Evolutionary conservation across 495 filamentous ascomycete species (phyloP).

Genomic region (Annulohypoxylon bovei): DNA sequence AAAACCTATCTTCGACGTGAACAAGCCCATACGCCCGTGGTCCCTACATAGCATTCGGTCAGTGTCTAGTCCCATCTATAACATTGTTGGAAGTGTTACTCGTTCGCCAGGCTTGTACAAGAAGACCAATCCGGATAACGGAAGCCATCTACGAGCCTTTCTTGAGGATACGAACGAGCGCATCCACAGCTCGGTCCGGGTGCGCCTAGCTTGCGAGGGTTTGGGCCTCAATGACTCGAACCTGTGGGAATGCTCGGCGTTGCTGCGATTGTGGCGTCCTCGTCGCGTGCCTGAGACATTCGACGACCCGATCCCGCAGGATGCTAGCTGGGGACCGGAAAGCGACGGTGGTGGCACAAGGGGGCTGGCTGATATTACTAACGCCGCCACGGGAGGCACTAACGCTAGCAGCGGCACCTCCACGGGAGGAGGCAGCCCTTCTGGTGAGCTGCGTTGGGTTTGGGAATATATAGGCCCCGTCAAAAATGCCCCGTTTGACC

Average conservation of each 20-base stretch:
- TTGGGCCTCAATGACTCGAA: constrained; percentile 66
- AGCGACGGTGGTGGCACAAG: neutral
- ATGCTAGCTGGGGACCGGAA: constrained; percentile 50
- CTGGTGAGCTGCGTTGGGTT: constrained; percentile 53
- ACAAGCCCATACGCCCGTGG: constrained; percentile 66
- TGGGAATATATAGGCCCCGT: constrained; percentile 62
- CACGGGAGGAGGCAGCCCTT: neutral
- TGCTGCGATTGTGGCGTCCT: constrained; percentile 57
- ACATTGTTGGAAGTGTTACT: constrained; percentile 59
- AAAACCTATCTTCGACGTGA: constrained; percentile 56
- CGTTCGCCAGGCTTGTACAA: constrained; percentile 69
- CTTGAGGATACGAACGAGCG: constrained; percentile 71
- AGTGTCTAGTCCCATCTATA: constrained; percentile 59
- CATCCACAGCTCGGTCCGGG: constrained; percentile 69
- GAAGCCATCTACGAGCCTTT: constrained; percentile 51
- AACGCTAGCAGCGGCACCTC: neutral
- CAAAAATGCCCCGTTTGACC: constrained; percentile 47
- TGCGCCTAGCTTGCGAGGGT: constrained; percentile 62
- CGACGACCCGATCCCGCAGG: constrained; percentile 48
- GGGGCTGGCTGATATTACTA: constrained; percentile 8
- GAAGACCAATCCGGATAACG: constrained; percentile 61
- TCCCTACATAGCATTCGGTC: constrained; percentile 65
- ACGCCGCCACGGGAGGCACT: neutral
- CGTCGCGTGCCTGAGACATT: constrained; percentile 41
- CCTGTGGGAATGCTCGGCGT: constrained; percentile 62